Base-by-base conservation (phyloP, 768 basidiomycete genomes). In the Strobilomyces confusus region DNA sequence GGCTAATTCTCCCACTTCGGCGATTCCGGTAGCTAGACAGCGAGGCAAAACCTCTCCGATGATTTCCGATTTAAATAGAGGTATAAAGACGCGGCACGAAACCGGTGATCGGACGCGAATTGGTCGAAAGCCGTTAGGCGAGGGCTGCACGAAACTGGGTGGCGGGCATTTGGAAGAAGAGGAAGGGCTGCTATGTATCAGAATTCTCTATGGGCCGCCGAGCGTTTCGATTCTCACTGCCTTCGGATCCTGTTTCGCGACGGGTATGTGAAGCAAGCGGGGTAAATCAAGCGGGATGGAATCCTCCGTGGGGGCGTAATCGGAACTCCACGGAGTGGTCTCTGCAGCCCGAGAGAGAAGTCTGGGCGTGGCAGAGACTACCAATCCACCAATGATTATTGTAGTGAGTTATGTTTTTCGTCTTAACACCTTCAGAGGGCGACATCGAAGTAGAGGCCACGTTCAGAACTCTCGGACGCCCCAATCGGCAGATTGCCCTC, bases 301-400 rank as follows among this genome's bases (percentile, higher is more conserved):
- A 20, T 40, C 48, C 13, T 38, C 45, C 49, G 49, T 54, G 55
- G 55, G 49, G 58, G 58, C 26, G 26, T 45, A 7, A 44, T 48
- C 58, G 64, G 59, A 59, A 57, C 41, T 65, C 65, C 67, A 67
- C 60, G 67, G 59, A 46, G 48, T 49, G 29, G 3, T 44, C 40
- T 42, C 38, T 49, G 52, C 20, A 44, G 40, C 17, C 34, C 52
- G 44, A 55, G 51, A 55, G 51, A 36, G 44, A 9, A 20, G 20
- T 33, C 42, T 48, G 52, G 42, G 36, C 29, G 37, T 48, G 44
- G 42, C 32, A 44, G 49, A 49, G 48, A 48, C 46, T 19, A 43
- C 34, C 44, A 32, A 23, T 36, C 40, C 45, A 48, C 55, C 48
- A 20, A 36, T 30, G 5, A 40, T 22, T 33, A 34, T 34, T 50